Evolutionary conservation across 805 yeast species (phyloP).

Genomic region (Brettanomyces bruxellensis): DNA sequence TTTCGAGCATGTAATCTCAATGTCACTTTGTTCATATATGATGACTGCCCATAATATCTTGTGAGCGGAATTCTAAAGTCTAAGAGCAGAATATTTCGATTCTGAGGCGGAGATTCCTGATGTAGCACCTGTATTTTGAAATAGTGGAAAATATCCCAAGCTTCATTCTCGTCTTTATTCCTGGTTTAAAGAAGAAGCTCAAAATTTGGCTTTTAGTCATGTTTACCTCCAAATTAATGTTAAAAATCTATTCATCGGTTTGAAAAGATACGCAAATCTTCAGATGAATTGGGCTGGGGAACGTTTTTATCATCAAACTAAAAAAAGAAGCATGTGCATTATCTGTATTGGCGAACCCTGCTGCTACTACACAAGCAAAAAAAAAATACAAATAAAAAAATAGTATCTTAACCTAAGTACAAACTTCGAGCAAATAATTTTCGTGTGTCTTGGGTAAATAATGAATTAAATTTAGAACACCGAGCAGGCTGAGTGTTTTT

Average conservation of each 20-base stretch:
- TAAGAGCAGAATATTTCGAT: slow-evolving; percentile 1
- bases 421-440: no score
- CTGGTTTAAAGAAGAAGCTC: slow-evolving; percentile 7
- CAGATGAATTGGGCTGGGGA: no score
- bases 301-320: no score
- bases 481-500: no score
- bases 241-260: no score
- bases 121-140: slow-evolving; percentile 1
- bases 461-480: no score
- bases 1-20: slow-evolving; percentile 2
- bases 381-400: background rate
- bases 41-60: slow-evolving; percentile 7
- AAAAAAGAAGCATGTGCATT: no score
- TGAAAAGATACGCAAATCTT: no score
- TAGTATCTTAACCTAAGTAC: background rate
- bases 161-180: slow-evolving; percentile 10
- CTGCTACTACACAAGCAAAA: no score
- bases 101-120: background rate
- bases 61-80: slow-evolving; percentile 13
- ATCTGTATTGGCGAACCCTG: no score
- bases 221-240: no score
- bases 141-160: slow-evolving; percentile 13
- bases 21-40: slow-evolving; percentile 8
- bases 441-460: background rate
- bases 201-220: no score